These are phyloP conservation scores for Epichloe sp. DNA, from an alignment of 2,329 filamentous ascomycete species.

Conservation along the genomic window DNA sequence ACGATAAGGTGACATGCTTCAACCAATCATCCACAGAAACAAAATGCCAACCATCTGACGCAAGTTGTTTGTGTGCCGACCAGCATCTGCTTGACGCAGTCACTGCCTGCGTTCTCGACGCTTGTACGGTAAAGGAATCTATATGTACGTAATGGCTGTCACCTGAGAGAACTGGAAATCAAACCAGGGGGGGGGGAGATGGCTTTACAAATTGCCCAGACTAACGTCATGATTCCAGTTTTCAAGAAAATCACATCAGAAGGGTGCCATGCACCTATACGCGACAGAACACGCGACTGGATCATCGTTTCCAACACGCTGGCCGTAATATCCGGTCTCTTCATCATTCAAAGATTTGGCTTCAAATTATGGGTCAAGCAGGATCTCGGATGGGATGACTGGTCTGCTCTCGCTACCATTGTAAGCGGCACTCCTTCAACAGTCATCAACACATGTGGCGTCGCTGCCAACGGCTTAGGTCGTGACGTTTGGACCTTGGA, in stretches of 20 bases:
- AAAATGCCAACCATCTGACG: not conserved
- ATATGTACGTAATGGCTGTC: not conserved
- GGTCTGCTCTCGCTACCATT: conserved; percentile 11
- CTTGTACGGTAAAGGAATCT: conserved; percentile 1
- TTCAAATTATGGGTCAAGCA: conserved; percentile 16
- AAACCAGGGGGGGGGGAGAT: too few species aligned
- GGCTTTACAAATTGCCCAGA: too few species aligned
- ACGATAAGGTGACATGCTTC: not conserved
- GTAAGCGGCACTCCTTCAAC: conserved; percentile 10
- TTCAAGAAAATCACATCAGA: conserved; percentile 7
- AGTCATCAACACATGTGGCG: conserved; percentile 11
- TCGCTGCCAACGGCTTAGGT: conserved; percentile 14
- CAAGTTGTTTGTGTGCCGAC: conserved; percentile 1
- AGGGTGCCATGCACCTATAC: conserved; percentile 5
- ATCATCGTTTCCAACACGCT: conserved; percentile 8
- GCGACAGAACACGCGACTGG: conserved; percentile 7
- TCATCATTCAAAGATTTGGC: conserved; percentile 21
- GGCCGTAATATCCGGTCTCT: conserved; percentile 18
- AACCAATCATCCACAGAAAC: not conserved
- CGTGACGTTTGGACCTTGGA: conserved; percentile 16
- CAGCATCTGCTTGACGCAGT: not conserved
- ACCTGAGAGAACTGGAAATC: too few species aligned
- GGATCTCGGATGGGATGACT: conserved; percentile 17
- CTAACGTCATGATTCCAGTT: not conserved
- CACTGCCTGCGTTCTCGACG: not conserved